phyloP scores from a whole-genome alignment of 139 green algal genomes.

The Spirogloea muscicola region DNA sequence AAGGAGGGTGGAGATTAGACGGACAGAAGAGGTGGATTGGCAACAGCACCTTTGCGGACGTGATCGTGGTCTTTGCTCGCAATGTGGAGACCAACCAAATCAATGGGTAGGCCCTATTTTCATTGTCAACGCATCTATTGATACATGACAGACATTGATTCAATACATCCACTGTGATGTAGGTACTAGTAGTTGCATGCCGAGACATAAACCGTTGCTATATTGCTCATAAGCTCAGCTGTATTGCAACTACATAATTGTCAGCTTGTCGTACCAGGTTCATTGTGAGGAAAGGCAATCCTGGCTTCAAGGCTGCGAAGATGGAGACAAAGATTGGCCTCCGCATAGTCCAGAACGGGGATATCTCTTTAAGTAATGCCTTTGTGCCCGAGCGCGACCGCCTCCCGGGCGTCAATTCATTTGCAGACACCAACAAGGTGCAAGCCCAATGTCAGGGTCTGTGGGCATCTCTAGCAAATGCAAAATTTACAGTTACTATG shows the following conservation, averaged over 20 bases:
- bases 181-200: too few species aligned
- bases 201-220: too few species aligned
- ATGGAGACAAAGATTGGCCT: constrained; percentile 84
- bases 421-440: constrained; percentile 78
- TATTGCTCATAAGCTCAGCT: too few species aligned
- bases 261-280: constrained; percentile 84
- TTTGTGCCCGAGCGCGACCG: constrained; percentile 84
- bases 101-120: constrained; percentile 38
- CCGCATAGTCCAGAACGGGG: constrained; percentile 84
- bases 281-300: constrained; percentile 83
- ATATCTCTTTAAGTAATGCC: constrained; percentile 78
- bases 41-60: constrained; percentile 87
- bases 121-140: too few species aligned
- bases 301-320: constrained; percentile 70
- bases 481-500: neutral
- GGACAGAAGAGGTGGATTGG: constrained; percentile 94
- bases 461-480: too few species aligned
- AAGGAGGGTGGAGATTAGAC: constrained; percentile 81
- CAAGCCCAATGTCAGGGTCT: neutral
- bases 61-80: constrained; percentile 64
- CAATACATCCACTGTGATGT: too few species aligned
- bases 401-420: constrained; percentile 75
- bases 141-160: too few species aligned
- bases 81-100: constrained; percentile 42
- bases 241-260: too few species aligned